Conservation (phyloP, 345 rosid genomes). For the Arabidopsis arenosa region DNA sequence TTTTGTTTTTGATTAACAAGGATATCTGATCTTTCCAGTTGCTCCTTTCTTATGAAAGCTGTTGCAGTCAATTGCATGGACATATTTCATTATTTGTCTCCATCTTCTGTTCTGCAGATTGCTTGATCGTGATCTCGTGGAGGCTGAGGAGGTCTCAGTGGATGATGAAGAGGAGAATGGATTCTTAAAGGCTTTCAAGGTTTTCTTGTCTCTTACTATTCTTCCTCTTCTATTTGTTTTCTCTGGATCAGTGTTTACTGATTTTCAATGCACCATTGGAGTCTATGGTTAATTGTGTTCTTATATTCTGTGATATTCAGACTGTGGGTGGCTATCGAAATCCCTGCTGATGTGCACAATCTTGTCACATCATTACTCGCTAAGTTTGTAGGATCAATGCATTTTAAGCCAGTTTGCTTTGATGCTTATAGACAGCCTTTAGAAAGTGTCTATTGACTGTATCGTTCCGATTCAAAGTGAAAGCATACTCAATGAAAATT, state of each 20-base stretch:
- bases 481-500: not conserved
- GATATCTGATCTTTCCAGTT: conserved; percentile 8
- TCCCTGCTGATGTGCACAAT: conserved; percentile 11
- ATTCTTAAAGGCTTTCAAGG: conserved; percentile 99
- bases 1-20: conserved; percentile 13
- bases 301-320: not conserved
- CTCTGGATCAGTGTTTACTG: conserved; percentile 6
- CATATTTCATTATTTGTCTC: conserved; percentile 1
- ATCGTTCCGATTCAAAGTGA: not conserved
- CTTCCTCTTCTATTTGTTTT: conserved; percentile 15
- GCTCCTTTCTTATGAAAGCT: not conserved
- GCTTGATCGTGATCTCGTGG: conserved; percentile 91
- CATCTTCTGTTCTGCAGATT: conserved; percentile 54
- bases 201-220: conserved; percentile 36
- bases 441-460: conserved; percentile 9
- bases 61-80: conserved; percentile 9
- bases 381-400: conserved; percentile 23
- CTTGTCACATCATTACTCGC: conserved; percentile 1
- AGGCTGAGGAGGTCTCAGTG: conserved; percentile 76
- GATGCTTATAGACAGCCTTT: conserved; percentile 9
- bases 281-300: conserved; percentile 13
- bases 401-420: not conserved
- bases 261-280: conserved; percentile 16
- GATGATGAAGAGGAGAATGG: conserved; percentile 98
- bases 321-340: not conserved